Evolutionary conservation across 2,329 filamentous ascomycete species (phyloP).

Genomic region (Zasmidium cellare): DNA sequence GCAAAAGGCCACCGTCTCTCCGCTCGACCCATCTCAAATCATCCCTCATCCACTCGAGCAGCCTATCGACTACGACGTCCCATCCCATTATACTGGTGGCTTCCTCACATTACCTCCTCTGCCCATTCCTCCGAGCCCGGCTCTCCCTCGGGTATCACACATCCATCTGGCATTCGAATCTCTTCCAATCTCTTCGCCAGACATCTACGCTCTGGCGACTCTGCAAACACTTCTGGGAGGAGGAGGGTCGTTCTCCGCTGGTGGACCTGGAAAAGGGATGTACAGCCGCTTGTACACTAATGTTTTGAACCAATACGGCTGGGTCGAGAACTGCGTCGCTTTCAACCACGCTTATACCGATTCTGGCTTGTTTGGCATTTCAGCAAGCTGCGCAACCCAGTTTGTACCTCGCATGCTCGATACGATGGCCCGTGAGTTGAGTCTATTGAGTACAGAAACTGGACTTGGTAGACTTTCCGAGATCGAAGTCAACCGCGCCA

Average conservation of each 20-base stretch:
- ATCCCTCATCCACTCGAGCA: conserved; percentile 47
- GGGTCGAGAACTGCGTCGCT: conserved; percentile 92
- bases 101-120: conserved; percentile 83
- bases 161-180: conserved; percentile 97
- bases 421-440: conserved; percentile 89
- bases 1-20: conserved; percentile 59
- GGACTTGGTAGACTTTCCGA: conserved; percentile 72
- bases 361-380: conserved; percentile 91
- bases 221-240: conserved; percentile 94
- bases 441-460: conserved; percentile 71
- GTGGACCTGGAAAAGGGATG: conserved; percentile 98
- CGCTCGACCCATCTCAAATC: conserved; percentile 49
- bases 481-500: conserved; percentile 83
- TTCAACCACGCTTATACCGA: conserved; percentile 99
- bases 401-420: conserved; percentile 83
- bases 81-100: conserved; percentile 88
- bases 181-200: conserved; percentile 81
- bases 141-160: conserved; percentile 79
- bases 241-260: conserved; percentile 93
- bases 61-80: conserved; percentile 58
- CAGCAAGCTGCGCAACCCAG: conserved; percentile 77
- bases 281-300: conserved; percentile 97
- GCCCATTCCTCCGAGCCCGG: conserved; percentile 74
- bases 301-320: conserved; percentile 94
- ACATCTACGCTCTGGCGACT: conserved; percentile 95